phyloP scores from a whole-genome alignment of 2,329 filamentous ascomycete species.

The Geosmithia flava region DNA sequence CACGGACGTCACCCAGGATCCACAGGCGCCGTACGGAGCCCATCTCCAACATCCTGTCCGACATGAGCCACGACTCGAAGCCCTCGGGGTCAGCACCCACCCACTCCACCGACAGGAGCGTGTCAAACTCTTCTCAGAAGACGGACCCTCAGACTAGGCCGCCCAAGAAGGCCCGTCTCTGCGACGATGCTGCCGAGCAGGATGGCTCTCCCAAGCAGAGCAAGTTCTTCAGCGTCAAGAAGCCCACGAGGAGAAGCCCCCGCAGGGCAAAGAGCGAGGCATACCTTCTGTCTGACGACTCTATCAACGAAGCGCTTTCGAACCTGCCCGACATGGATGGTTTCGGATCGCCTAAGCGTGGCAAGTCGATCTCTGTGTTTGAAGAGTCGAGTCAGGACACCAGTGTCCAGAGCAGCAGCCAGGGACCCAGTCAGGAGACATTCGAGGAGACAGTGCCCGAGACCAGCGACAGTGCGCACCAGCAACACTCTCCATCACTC shows the following conservation, averaged over 20 bases:
- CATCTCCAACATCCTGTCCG: conserved; percentile 27
- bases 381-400: conserved; percentile 21
- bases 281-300: conserved; percentile 42
- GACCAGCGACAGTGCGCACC: not conserved
- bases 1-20: conserved; percentile 23
- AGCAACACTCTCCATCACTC: not conserved
- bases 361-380: conserved; percentile 29
- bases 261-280: conserved; percentile 22
- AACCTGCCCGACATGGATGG: conserved; percentile 38
- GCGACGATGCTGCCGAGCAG: conserved; percentile 23
- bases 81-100: conserved; percentile 5
- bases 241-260: conserved; percentile 10
- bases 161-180: conserved; percentile 45
- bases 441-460: conserved; percentile 5
- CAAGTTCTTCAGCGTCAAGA: conserved; percentile 36
- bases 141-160: conserved; percentile 23
- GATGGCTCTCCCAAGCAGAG: conserved; percentile 29
- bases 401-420: conserved; percentile 1
- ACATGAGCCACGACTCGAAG: conserved; percentile 9
- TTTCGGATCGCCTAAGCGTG: conserved; percentile 27
- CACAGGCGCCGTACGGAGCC: conserved; percentile 41
- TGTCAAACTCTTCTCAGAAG: conserved; percentile 4
- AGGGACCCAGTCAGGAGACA: conserved; percentile 5
- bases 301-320: conserved; percentile 39
- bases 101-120: conserved; percentile 1